Evolutionary conservation across 140 eudicot species (phyloP).

Genomic region (Oenanthe javanica): DNA sequence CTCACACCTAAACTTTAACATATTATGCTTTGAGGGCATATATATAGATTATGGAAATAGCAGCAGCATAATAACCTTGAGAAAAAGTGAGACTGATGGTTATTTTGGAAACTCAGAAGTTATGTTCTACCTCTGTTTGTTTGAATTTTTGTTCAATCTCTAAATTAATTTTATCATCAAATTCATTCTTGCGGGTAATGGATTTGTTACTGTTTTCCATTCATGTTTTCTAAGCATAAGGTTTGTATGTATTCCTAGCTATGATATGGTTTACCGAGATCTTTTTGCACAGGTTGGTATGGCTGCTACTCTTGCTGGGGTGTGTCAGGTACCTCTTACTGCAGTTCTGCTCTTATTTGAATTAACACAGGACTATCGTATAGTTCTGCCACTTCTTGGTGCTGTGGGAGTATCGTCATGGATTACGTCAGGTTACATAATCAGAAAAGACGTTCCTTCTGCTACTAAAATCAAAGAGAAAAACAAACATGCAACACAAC

Average conservation of each 20-base stretch:
- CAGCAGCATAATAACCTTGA: not conserved
- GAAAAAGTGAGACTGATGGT: not conserved
- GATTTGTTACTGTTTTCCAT: not conserved
- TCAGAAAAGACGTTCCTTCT: conserved; percentile 20
- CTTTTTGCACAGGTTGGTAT: conserved; percentile 73
- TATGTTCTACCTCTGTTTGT: not conserved
- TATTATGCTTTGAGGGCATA: not conserved
- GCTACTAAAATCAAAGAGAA: conserved; percentile 20
- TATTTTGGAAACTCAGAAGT: not conserved
- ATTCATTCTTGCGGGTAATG: not conserved
- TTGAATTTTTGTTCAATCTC: not conserved
- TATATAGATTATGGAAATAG: not conserved
- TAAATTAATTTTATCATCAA: not conserved
- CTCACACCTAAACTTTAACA: not conserved
- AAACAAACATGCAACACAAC: conserved; percentile 8
- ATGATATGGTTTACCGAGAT: not conserved
- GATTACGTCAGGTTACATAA: conserved; percentile 60
- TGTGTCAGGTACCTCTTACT: conserved; percentile 86
- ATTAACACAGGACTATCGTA: conserved; percentile 89
- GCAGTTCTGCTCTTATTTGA: conserved; percentile 91
- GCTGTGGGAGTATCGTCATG: conserved; percentile 93
- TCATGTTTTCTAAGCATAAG: not conserved
- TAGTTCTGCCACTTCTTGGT: conserved; percentile 82
- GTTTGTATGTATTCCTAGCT: not conserved
- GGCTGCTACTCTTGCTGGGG: conserved; percentile 99